phyloP scores from a whole-genome alignment of 106 monocot species.

The Dioscorea alata region DNA sequence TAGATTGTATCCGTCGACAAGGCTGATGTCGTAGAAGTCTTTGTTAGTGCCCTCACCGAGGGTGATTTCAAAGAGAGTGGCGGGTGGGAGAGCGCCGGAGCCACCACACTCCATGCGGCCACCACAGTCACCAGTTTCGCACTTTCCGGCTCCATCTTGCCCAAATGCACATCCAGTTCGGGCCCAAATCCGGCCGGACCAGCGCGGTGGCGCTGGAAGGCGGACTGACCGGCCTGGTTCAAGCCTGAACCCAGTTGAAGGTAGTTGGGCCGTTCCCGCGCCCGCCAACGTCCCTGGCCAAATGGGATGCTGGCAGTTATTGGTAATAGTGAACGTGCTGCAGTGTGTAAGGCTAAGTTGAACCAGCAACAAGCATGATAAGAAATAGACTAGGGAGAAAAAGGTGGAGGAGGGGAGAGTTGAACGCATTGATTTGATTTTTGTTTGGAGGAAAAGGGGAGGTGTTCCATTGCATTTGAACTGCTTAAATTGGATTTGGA shows the following conservation, averaged over 20 bases:
- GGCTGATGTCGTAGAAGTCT: constrained; percentile 61
- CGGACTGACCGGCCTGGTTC: constrained; percentile 35
- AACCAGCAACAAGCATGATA: too few relatives aligned
- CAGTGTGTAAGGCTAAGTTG: background rate
- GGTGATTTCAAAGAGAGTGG: constrained; percentile 75
- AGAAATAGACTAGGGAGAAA: background rate
- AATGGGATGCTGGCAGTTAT: constrained; percentile 65
- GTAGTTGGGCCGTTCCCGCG: constrained; percentile 60
- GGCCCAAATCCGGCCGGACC: constrained; percentile 90
- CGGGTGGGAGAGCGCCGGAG: constrained; percentile 45
- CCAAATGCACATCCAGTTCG: constrained; percentile 73
- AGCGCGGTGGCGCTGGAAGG: constrained; percentile 44
- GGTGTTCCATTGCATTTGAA: constrained; percentile 6
- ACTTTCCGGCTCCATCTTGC: constrained; percentile 29
- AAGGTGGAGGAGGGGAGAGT: background rate
- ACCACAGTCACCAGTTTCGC: constrained; percentile 78
- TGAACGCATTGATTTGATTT: background rate
- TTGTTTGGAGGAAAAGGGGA: background rate
- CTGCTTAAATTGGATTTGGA: background rate
- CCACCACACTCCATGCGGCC: constrained; percentile 65
- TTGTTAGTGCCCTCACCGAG: constrained; percentile 29
- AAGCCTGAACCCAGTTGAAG: constrained; percentile 63
- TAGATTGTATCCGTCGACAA: constrained; percentile 73
- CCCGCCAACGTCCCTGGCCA: constrained; percentile 82
- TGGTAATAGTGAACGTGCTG: constrained; percentile 53